Base-by-base conservation (phyloP, 1,284 basidiomycete species). In the Boletus hoseneyae region DNA sequence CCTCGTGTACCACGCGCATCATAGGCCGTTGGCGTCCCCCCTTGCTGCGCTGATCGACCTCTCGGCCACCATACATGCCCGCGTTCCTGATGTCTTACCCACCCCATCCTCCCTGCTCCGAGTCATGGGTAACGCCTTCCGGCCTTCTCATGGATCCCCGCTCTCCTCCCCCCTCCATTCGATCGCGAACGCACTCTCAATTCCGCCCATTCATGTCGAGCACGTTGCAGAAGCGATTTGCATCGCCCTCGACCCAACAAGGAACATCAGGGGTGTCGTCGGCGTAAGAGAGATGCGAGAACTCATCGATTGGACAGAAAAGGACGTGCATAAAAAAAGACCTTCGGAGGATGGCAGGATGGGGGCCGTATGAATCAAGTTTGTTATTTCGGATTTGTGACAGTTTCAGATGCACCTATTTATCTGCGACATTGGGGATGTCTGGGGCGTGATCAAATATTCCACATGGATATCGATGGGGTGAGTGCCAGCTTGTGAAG, bases 1-100 rank as follows among this genome's bases (percentile, higher is more conserved):
- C 55, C 75, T 99, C 47, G 93, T 99, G 66, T 98, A 98, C 71
- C 94, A 98, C 65, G 90, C 96, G 6, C 93, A 97, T 69, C 78
- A 86, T 54, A 85, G 94, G 32, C 96, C 97, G 7, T 67, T 93
- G 41, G 88, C 90, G 3, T 90, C 93, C 13, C 85, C 93, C 29
- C 78, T 91, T 35, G 94, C 96, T 0, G 87, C 90, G 3, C 66
- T 94, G 43, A 77, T 97, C 42, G 91, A 94, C 63, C 71, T 95
- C 10, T 85, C 93, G 32, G 80, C 90, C 11, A 74, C 73, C 12
- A 47, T 88, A 30, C 87, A 90, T 62, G 69, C 73, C 12, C 78
- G 73, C 51, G 60, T 77, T 21, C 83, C 87, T 44, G 64, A 62
- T 50, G 64, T 62, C 45, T 56, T 93, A 25, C 90, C 88, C 34